These are phyloP conservation scores for Tricholoma sp. DNA, from an alignment of 768 basidiomycete genomes.

Conservation along the genomic window DNA sequence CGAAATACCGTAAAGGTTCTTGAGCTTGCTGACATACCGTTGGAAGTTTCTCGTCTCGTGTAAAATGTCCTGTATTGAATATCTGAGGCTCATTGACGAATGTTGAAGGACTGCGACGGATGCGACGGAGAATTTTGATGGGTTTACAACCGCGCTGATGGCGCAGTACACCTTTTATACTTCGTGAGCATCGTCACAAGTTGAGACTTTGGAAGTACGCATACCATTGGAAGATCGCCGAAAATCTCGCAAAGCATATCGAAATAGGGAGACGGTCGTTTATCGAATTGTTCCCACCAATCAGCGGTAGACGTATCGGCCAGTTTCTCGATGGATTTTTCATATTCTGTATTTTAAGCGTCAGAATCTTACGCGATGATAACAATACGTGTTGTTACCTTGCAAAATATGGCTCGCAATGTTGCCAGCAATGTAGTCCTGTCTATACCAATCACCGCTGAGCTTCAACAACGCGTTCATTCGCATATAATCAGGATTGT, in stretches of 20 bases:
- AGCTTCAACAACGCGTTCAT: conserved; percentile 27
- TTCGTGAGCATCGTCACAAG: background rate
- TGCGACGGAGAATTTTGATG: conserved; percentile 31
- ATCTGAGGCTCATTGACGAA: conserved; percentile 25
- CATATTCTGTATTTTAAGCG: conserved; percentile 21
- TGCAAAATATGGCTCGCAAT: conserved; percentile 26
- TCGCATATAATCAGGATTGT: conserved; percentile 24
- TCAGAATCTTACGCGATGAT: background rate
- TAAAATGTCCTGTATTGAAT: conserved; percentile 19
- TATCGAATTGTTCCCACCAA: conserved; percentile 13
- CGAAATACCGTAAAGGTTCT: conserved; percentile 25
- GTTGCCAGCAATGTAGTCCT: conserved; percentile 35
- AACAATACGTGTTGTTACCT: conserved; percentile 24
- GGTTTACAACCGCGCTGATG: conserved; percentile 21
- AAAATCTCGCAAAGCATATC: conserved; percentile 15
- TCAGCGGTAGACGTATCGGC: conserved; percentile 20
- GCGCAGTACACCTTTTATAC: conserved; percentile 32
- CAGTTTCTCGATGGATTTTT: conserved; percentile 18
- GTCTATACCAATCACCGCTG: conserved; percentile 21
- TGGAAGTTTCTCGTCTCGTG: conserved; percentile 15
- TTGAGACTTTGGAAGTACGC: background rate
- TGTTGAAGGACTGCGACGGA: conserved; percentile 37
- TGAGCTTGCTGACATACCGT: conserved; percentile 22
- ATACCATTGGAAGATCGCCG: conserved; percentile 29
- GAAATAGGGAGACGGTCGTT: conserved; percentile 6